These are phyloP conservation scores for Diplogelasinospora grovesii DNA, from an alignment of 495 filamentous ascomycete species.

Conservation along the genomic window DNA sequence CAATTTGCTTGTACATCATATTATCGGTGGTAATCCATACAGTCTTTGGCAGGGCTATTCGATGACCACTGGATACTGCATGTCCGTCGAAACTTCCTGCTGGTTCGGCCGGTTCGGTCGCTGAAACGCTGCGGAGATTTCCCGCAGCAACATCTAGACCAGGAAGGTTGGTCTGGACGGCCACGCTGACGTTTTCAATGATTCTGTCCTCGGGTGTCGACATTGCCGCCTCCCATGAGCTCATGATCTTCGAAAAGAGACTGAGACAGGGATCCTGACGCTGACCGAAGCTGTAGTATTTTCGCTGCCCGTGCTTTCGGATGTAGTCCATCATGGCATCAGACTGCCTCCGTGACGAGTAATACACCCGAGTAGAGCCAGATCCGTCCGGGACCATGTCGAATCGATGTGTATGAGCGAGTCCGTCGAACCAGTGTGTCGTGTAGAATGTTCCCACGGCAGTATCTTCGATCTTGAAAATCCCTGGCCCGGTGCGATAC, in stretches of 20 bases:
- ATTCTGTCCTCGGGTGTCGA: conserved; percentile 5
- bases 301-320: conserved; percentile 41
- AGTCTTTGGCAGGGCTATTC: conserved; percentile 30
- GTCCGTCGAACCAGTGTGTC: conserved; percentile 77
- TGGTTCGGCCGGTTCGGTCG: not conserved
- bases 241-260: conserved; percentile 59
- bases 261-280: conserved; percentile 61
- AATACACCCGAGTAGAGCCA: conserved; percentile 44
- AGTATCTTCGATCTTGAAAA: conserved; percentile 49
- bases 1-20: conserved; percentile 48
- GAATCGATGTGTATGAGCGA: conserved; percentile 69
- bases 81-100: not conserved
- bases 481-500: conserved; percentile 67
- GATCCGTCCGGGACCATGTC: conserved; percentile 43
- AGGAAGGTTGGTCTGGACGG: conserved; percentile 48
- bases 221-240: conserved; percentile 30
- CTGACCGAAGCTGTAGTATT: conserved; percentile 53
- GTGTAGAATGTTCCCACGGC: conserved; percentile 48
- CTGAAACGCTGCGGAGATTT: conserved; percentile 2
- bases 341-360: conserved; percentile 59
- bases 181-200: conserved; percentile 52
- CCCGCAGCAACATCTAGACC: conserved; percentile 41
- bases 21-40: conserved; percentile 59
- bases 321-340: conserved; percentile 52
- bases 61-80: conserved; percentile 6